Conservation (phyloP, 2,329 filamentous ascomycete genomes). For the Cytospora leucostoma region DNA sequence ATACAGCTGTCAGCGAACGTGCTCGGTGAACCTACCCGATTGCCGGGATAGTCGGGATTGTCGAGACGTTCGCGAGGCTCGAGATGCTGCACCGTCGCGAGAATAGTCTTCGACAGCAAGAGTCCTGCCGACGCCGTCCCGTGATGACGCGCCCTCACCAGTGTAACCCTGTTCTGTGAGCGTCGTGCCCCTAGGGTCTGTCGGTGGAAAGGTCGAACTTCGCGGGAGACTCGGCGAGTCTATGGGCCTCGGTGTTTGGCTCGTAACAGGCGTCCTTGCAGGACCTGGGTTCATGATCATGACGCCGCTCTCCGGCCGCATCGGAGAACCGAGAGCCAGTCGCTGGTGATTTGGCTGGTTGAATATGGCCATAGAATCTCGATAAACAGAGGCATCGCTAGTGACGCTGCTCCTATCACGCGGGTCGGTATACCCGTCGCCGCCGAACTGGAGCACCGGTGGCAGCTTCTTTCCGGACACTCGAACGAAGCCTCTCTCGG, state of each 20-base stretch:
- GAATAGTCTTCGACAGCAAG: conserved; percentile 25
- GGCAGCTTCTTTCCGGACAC: conserved; percentile 66
- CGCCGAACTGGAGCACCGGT: conserved; percentile 62
- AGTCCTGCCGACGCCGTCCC: conserved; percentile 21
- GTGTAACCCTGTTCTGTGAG: conserved; percentile 7
- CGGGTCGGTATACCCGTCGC: conserved; percentile 62
- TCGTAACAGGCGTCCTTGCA: conserved; percentile 60
- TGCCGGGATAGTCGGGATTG: conserved; percentile 19
- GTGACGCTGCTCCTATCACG: conserved; percentile 49
- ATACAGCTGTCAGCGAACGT: conserved; percentile 18
- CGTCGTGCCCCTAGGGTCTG: conserved; percentile 30
- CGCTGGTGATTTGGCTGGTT: conserved; percentile 38
- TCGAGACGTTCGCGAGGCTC: neutral
- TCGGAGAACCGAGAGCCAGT: conserved; percentile 57
- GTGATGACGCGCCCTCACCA: neutral
- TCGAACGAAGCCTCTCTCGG: conserved; percentile 63
- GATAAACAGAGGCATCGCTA: conserved; percentile 47
- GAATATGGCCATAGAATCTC: conserved; percentile 35
- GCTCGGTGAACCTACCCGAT: conserved; percentile 26
- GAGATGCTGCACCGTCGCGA: conserved; percentile 23
- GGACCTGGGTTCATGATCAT: conserved; percentile 67
- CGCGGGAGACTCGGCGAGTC: conserved; percentile 23
- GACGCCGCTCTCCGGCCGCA: conserved; percentile 62
- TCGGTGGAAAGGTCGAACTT: conserved; percentile 17
- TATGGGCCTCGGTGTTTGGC: conserved; percentile 17